phyloP scores from a whole-genome alignment of 768 basidiomycete genomes.

The Porpolomopsis calyptriformis region DNA sequence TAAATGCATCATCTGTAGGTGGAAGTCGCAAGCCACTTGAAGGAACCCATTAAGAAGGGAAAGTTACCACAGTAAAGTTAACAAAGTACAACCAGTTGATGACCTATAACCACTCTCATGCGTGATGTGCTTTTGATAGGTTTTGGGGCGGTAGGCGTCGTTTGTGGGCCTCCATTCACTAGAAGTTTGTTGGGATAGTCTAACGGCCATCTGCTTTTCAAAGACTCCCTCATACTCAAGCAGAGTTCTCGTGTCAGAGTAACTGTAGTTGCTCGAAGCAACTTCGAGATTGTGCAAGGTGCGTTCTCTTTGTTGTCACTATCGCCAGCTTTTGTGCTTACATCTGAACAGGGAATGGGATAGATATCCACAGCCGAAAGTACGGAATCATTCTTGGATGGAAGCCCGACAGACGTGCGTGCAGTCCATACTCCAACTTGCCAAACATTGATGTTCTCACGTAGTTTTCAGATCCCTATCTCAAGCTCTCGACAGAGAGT shows the following conservation, averaged over 20 bases:
- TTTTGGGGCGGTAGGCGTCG: constrained; percentile 54
- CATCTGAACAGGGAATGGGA: constrained; percentile 33
- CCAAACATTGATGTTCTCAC: background rate
- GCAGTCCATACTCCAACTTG: background rate
- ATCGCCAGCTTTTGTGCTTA: background rate
- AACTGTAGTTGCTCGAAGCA: constrained; percentile 64
- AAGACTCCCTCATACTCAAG: constrained; percentile 48
- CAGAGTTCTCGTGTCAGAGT: constrained; percentile 50
- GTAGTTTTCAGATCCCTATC: constrained; percentile 50
- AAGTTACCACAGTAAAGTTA: too few relatives aligned
- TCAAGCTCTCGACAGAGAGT: constrained; percentile 50
- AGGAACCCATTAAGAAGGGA: too few relatives aligned
- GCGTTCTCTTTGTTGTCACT: constrained; percentile 6
- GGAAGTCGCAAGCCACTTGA: too few relatives aligned
- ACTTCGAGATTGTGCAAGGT: constrained; percentile 49
- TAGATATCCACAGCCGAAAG: constrained; percentile 46
- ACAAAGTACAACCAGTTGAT: too few relatives aligned
- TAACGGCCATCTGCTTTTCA: background rate
- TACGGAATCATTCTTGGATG: constrained; percentile 49
- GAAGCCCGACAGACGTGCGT: constrained; percentile 55
- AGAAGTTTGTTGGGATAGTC: constrained; percentile 2
- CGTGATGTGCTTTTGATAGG: constrained; percentile 54
- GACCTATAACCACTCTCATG: too few relatives aligned
- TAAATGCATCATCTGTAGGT: too few relatives aligned
- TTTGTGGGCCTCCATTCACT: constrained; percentile 32